phyloP scores from a whole-genome alignment of 2,329 filamentous ascomycete species.

The Beauveria australis region DNA sequence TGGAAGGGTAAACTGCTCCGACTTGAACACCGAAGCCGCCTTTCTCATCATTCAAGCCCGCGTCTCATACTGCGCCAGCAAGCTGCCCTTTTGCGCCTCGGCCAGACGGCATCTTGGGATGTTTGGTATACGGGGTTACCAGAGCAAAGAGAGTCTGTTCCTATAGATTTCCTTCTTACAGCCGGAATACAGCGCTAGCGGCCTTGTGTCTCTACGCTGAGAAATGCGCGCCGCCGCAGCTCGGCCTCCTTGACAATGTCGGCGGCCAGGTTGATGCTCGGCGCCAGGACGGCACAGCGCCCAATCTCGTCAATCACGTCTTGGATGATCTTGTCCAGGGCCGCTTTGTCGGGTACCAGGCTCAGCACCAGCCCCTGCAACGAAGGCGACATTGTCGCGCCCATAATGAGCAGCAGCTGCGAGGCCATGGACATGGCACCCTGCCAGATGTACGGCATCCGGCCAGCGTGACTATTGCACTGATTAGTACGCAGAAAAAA shows the following conservation, averaged over 20 bases:
- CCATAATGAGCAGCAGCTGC: constrained; percentile 76
- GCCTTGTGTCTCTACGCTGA: constrained; percentile 29
- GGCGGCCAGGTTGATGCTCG: constrained; percentile 65
- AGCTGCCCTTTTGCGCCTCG: too few relatives aligned
- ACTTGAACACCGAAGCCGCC: too few relatives aligned
- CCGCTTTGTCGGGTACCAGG: constrained; percentile 46
- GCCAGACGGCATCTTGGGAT: too few relatives aligned
- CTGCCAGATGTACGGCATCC: constrained; percentile 82
- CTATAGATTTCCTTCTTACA: too few relatives aligned
- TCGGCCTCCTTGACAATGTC: constrained; percentile 78
- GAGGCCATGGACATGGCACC: constrained; percentile 76
- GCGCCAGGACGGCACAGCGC: constrained; percentile 64
- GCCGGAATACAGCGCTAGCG: neutral
- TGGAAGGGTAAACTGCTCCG: too few relatives aligned
- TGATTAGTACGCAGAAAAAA: neutral
- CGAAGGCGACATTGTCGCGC: constrained; percentile 70
- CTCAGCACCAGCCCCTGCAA: constrained; percentile 57
- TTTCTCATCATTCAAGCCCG: too few relatives aligned
- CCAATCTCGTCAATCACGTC: constrained; percentile 71
- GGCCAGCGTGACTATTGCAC: constrained; percentile 58
- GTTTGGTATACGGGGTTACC: too few relatives aligned
- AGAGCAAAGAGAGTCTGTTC: too few relatives aligned
- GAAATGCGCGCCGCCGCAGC: constrained; percentile 57
- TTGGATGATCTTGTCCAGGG: constrained; percentile 68
- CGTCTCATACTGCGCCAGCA: too few relatives aligned